Conservation (phyloP, 202 grass and related monocot genomes). For the Zoysia matrella region DNA sequence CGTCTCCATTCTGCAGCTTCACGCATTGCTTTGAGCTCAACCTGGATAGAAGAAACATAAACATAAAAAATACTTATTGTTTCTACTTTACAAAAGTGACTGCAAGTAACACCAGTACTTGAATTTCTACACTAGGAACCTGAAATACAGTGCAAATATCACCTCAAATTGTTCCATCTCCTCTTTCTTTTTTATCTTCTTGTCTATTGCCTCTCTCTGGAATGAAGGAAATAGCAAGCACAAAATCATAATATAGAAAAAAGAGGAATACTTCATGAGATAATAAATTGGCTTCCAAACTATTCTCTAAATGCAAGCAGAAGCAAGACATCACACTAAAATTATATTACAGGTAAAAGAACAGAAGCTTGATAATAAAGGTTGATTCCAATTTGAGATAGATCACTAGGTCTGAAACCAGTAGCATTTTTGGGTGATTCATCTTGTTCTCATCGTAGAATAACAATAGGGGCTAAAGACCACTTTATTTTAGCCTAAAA, state of each 20-base stretch:
- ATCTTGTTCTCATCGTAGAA: not conserved
- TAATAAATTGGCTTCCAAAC: not conserved
- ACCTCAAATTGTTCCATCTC: slow-evolving; percentile 96
- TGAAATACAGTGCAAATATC: slow-evolving; percentile 19
- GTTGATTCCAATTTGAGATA: not conserved
- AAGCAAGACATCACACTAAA: not conserved
- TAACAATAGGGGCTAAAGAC: not conserved
- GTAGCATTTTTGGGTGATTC: not conserved
- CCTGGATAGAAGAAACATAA: slow-evolving; percentile 49
- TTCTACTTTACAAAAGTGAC: not conserved
- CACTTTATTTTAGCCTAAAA: not conserved
- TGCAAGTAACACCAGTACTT: not conserved
- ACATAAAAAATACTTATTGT: not conserved
- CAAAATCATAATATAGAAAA: slow-evolving; percentile 14
- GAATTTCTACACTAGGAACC: not conserved
- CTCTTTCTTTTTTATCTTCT: slow-evolving; percentile 93
- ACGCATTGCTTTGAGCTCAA: slow-evolving; percentile 81
- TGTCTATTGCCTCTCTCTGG: slow-evolving; percentile 85
- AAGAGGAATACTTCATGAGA: not conserved
- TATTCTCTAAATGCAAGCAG: not conserved
- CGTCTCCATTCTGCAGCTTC: slow-evolving; percentile 97
- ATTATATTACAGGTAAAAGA: not conserved
- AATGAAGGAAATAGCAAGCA: slow-evolving; percentile 24
- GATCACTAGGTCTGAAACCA: not conserved
- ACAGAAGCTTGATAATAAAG: not conserved